Conservation (phyloP, 1,284 basidiomycete species). For the Porodaedalea pini region DNA sequence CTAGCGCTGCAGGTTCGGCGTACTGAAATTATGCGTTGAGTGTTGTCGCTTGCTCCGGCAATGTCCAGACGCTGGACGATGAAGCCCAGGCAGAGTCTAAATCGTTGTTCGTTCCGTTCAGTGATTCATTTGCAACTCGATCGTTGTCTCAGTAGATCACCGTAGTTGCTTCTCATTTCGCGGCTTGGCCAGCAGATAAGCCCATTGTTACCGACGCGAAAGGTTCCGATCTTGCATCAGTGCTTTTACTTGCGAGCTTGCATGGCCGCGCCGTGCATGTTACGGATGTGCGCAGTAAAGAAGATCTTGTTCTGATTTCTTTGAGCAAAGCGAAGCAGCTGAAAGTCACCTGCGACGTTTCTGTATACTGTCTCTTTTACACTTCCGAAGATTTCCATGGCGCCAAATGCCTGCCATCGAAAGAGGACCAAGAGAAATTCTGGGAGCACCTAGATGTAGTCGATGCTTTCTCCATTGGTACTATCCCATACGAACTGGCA, state of each 20-base stretch:
- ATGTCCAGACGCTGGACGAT: constrained; percentile 56
- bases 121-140: constrained; percentile 46
- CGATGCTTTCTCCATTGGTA: constrained; percentile 91
- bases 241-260: constrained; percentile 89
- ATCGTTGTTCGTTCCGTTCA: constrained; percentile 82
- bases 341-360: constrained; percentile 95
- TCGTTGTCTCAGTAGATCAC: constrained; percentile 40
- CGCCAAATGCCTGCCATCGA: constrained; percentile 68
- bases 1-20: constrained; percentile 59
- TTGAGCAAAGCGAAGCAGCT: constrained; percentile 93
- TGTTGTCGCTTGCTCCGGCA: constrained; percentile 70
- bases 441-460: constrained; percentile 87
- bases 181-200: constrained; percentile 88
- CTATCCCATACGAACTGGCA: constrained; percentile 78
- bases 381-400: constrained; percentile 70
- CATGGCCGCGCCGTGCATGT: constrained; percentile 90
- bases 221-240: constrained; percentile 88
- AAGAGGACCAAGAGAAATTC: constrained; percentile 78
- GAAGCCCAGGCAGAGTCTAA: constrained; percentile 79
- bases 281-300: constrained; percentile 86
- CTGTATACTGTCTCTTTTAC: constrained; percentile 93
- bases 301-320: constrained; percentile 89
- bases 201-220: constrained; percentile 93
- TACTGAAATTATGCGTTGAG: constrained; percentile 87
- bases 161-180: constrained; percentile 82